These are phyloP conservation scores for Tetrapyrgos nigripes DNA, from an alignment of 1,284 basidiomycete species.

Conservation along the genomic window DNA sequence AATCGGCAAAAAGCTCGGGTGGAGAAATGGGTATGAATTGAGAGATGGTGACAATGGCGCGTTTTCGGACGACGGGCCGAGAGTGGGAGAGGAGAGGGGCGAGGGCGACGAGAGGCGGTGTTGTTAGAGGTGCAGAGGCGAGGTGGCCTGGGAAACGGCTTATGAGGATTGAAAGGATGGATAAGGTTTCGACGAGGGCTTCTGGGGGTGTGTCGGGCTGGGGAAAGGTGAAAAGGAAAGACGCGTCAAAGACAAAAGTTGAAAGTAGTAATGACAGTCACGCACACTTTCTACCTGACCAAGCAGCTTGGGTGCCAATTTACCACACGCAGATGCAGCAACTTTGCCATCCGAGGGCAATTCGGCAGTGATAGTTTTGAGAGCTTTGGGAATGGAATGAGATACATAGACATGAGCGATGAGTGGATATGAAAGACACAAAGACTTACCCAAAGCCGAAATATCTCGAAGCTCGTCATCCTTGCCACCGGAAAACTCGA, in stretches of 20 bases:
- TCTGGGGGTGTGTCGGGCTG: constrained; percentile 81
- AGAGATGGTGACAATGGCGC: constrained; percentile 85
- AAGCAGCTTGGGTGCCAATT: constrained; percentile 86
- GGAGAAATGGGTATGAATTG: constrained; percentile 79
- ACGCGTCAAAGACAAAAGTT: constrained; percentile 8
- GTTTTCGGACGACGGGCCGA: constrained; percentile 88
- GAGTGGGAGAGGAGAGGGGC: constrained; percentile 78
- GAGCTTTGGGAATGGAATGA: constrained; percentile 56
- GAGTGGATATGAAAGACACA: not conserved
- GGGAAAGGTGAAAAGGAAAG: constrained; percentile 23
- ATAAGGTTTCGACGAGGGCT: constrained; percentile 87
- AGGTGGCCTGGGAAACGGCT: constrained; percentile 82
- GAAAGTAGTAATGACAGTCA: not conserved
- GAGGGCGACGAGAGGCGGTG: constrained; percentile 74
- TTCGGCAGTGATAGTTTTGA: constrained; percentile 95
- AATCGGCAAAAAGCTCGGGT: constrained; percentile 56
- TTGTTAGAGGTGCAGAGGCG: constrained; percentile 56
- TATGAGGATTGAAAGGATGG: constrained; percentile 92
- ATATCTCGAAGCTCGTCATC: constrained; percentile 95
- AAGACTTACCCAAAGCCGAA: constrained; percentile 81
- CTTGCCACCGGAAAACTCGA: constrained; percentile 83
- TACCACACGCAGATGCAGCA: constrained; percentile 81
- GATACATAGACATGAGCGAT: constrained; percentile 4
- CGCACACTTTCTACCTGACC: constrained; percentile 79
- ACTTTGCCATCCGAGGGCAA: constrained; percentile 83